phyloP scores from a whole-genome alignment of 1,284 basidiomycete species.

The Pseudozyma flocculosa region DNA sequence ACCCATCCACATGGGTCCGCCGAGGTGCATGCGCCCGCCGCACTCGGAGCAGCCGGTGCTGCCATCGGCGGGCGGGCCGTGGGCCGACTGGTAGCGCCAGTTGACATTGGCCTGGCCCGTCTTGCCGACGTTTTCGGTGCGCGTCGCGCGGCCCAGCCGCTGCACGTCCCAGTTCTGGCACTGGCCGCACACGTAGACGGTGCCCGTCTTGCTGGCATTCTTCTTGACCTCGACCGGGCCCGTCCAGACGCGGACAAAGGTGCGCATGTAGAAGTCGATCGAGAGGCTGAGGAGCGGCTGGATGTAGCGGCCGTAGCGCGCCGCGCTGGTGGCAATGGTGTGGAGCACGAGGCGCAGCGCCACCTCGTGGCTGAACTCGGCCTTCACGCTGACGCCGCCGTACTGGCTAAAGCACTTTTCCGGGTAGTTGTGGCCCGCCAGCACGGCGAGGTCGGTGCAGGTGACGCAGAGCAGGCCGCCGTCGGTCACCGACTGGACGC shows the following conservation, averaged over 20 bases:
- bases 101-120: slow-evolving; percentile 38
- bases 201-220: slow-evolving; percentile 58
- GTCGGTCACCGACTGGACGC: slow-evolving; percentile 84
- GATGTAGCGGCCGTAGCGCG: slow-evolving; percentile 87
- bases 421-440: slow-evolving; percentile 90
- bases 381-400: slow-evolving; percentile 85
- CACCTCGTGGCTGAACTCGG: slow-evolving; percentile 79
- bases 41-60: slow-evolving; percentile 76
- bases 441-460: slow-evolving; percentile 90
- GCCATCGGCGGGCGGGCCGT: slow-evolving; percentile 67
- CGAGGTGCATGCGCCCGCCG: slow-evolving; percentile 63
- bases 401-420: slow-evolving; percentile 71
- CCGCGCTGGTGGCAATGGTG: slow-evolving; percentile 78
- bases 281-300: slow-evolving; percentile 87
- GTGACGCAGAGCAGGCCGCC: slow-evolving; percentile 86
- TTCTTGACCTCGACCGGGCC: slow-evolving; percentile 85
- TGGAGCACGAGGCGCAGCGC: slow-evolving; percentile 76
- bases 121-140: slow-evolving; percentile 29
- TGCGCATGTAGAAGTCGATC: slow-evolving; percentile 94
- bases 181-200: slow-evolving; percentile 48
- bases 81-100: slow-evolving; percentile 66
- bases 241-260: slow-evolving; percentile 80
- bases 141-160: slow-evolving; percentile 39
- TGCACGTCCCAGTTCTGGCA: slow-evolving; percentile 47
- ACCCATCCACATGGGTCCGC: slow-evolving; percentile 95